Evolutionary conservation across 2,329 filamentous ascomycete species (phyloP), one percentile per base, ranked within the genome.

Genomic region (Apiospora malaysiana): DNA sequence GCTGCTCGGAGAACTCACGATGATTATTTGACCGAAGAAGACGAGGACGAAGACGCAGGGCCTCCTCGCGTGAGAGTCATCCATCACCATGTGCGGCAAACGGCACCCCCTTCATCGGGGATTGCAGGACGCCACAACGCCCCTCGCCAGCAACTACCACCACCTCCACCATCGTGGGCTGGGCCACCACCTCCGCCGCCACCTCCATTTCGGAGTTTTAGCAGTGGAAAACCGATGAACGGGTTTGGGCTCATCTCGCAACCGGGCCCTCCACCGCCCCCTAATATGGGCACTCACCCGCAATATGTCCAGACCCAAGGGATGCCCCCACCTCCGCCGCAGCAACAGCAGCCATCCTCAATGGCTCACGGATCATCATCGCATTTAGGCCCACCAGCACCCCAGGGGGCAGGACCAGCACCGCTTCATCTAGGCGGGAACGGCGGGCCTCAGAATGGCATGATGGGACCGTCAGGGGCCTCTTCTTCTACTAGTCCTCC

Each of bases 161-260:
- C 73, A 66, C 72, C 71, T 25, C 74, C 71, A n/a, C 72, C 73
- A 37, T 45, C 59, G 1, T 74, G 73, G 74, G 47, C 40, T 7
- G 69, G 71, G 5, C 68, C 67, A 23, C 69, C 63, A 8, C 63
- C 65, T 18, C 66, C 42, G 18, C 63, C 68, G 10, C 42, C 66
- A 12, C 16, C 40, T 7, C 14, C 42, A 63, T 69, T 46, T 16
- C 67, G 46, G 37, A 69, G 70, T 37, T 8, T 16, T 37, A 25
- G 27, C 21, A 12, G 49, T 70, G 59, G 66, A 43, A 37, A 14
- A 42, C 1, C 70, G 70, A 9, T 40, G 67, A 43, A 47, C 67
- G 49, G 49, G 45, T 63, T n/a, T 68, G 65, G 63, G 23, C 43
- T 21, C 46, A 18, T 51, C 23, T 27, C 49, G 6, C 63, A 66